phyloP scores from a whole-genome alignment of 192 early-diverging fungal species.

The Podila clonocystis region DNA sequence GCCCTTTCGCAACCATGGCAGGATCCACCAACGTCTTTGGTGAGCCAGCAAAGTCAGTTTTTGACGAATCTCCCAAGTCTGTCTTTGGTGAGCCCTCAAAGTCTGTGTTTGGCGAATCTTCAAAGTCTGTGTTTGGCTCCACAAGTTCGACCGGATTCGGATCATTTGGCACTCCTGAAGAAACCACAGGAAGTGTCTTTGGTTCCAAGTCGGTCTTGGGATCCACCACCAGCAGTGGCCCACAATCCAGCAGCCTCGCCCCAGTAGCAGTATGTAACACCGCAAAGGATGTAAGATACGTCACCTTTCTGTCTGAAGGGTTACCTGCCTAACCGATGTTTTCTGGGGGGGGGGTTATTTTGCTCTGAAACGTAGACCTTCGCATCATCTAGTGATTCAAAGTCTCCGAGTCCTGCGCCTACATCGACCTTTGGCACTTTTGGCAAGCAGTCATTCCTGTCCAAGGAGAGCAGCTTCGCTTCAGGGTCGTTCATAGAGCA shows the following conservation, averaged over 20 bases:
- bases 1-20: conserved; percentile 29
- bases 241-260: no score
- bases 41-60: neutral
- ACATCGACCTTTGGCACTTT: conserved; percentile 25
- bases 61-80: neutral
- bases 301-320: no score
- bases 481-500: conserved; percentile 31
- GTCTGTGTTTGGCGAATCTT: conserved; percentile 23
- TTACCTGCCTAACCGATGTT: no score
- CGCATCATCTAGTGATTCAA: conserved; percentile 1
- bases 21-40: conserved; percentile 33
- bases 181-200: conserved; percentile 39
- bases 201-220: conserved; percentile 37
- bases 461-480: conserved; percentile 32
- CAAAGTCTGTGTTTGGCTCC: conserved; percentile 17
- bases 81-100: conserved; percentile 17
- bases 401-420: neutral
- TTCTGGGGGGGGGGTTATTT: no score
- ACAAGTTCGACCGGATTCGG: conserved; percentile 10
- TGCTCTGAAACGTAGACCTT: conserved; percentile 4
- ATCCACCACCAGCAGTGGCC: conserved; percentile 5
- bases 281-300: no score
- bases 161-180: conserved; percentile 8
- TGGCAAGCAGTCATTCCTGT: conserved; percentile 26
- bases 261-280: no score